Percentiles rank a stretch among this genome's conserved stretches.
Conservation (phyloP, 2,329 filamentous ascomycete genomes). For the Chaetomium globosum region DNA sequence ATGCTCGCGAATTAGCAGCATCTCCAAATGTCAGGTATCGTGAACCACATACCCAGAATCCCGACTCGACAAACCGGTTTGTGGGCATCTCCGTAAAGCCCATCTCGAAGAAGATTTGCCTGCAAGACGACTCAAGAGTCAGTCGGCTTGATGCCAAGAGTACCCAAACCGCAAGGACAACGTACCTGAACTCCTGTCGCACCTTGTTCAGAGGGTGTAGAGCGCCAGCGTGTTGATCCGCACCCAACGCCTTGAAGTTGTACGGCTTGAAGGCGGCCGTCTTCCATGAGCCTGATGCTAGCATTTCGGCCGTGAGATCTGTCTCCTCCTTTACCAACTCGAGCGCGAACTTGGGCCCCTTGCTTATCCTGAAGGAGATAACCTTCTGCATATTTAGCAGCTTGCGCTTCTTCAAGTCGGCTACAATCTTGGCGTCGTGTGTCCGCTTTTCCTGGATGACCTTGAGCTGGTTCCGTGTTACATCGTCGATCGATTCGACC, state of each 20-base stretch:
- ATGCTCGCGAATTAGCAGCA: constrained; percentile 10
- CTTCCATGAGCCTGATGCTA: constrained; percentile 87
- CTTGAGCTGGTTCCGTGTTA: constrained; percentile 73
- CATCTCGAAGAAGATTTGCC: constrained; percentile 99
- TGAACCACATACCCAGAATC: constrained; percentile 67
- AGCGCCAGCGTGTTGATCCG: constrained; percentile 63
- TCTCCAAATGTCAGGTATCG: no score
- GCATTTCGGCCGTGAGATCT: constrained; percentile 91
- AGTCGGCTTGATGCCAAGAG: neutral
- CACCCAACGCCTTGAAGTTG: constrained; percentile 58
- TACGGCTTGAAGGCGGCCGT: constrained; percentile 82
- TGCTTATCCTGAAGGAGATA: constrained; percentile 78
- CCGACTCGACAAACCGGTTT: constrained; percentile 88
- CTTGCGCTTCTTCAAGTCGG: constrained; percentile 90
- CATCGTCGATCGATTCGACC: constrained; percentile 76
- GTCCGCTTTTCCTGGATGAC: constrained; percentile 70
- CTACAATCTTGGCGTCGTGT: constrained; percentile 73
- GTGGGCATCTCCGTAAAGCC: constrained; percentile 99
- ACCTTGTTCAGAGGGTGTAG: constrained; percentile 86
- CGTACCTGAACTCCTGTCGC: constrained; percentile 73
- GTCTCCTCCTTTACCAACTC: constrained; percentile 93
- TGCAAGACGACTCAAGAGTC: constrained; percentile 34
- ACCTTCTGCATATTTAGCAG: constrained; percentile 81
- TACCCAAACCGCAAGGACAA: neutral
- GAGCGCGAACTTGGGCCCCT: constrained; percentile 84